Evolutionary conservation across 441 rosid genomes (phyloP).

Genomic region (Erodium trifolium): DNA sequence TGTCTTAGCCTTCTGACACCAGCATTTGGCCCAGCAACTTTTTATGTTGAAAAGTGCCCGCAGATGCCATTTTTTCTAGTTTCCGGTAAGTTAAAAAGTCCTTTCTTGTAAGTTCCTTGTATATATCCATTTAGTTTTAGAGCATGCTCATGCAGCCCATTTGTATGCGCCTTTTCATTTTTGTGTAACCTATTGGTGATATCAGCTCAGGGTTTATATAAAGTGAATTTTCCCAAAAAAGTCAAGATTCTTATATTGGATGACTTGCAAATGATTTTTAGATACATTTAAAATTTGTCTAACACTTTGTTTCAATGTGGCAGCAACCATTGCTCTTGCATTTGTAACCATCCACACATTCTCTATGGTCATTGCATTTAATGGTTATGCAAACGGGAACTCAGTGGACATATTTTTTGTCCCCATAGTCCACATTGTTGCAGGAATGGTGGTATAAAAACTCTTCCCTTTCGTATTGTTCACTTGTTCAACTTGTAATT

Average conservation of each 20-base stretch:
- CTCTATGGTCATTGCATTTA: conserved; percentile 94
- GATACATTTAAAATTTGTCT: not conserved
- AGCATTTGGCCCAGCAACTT: conserved; percentile 98
- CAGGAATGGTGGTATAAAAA: conserved; percentile 68
- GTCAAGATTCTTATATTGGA: not conserved
- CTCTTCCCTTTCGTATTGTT: conserved; percentile 10
- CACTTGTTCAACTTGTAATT: not conserved
- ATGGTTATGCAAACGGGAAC: conserved; percentile 81
- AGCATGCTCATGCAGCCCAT: not conserved
- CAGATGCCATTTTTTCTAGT: conserved; percentile 77
- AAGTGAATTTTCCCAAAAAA: not conserved
- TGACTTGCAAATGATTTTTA: not conserved
- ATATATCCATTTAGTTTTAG: not conserved
- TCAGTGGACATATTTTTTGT: conserved; percentile 72
- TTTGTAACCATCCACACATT: conserved; percentile 88
- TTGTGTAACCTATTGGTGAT: not conserved
- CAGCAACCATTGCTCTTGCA: conserved; percentile 86
- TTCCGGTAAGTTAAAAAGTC: conserved; percentile 52
- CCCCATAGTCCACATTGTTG: conserved; percentile 73
- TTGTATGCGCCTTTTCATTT: not conserved
- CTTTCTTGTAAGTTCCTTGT: not conserved
- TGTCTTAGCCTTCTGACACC: conserved; percentile 90
- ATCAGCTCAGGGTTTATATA: conserved; percentile 3
- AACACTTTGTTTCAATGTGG: conserved; percentile 23
- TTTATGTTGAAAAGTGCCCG: conserved; percentile 62